phyloP scores from a whole-genome alignment of 1,284 basidiomycete genomes.

The Cutaneotrichosporon sp. region DNA sequence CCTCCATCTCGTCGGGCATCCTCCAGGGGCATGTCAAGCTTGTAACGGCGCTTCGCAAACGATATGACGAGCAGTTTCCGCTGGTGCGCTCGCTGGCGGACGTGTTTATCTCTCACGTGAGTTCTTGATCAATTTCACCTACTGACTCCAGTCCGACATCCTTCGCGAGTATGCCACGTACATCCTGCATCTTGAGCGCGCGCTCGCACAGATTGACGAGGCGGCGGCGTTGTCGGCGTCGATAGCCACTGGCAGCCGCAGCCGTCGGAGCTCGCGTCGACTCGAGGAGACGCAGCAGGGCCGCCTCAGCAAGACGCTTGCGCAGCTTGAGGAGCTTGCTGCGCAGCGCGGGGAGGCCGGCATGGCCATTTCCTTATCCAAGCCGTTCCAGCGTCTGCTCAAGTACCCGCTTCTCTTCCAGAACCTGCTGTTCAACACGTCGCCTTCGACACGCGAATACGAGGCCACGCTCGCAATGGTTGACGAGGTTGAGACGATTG shows the following conservation, averaged over 20 bases:
- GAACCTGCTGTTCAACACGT: conserved; percentile 91
- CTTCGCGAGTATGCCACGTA: conserved; percentile 88
- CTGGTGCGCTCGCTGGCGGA: conserved; percentile 86
- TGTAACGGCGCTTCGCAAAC: conserved; percentile 73
- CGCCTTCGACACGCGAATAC: conserved; percentile 94
- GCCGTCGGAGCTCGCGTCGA: conserved; percentile 21
- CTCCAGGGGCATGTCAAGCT: conserved; percentile 81
- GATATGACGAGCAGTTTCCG: conserved; percentile 90
- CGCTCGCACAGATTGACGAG: conserved; percentile 79
- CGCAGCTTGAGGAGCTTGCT: conserved; percentile 73
- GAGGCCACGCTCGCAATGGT: conserved; percentile 95
- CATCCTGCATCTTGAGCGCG: conserved; percentile 84
- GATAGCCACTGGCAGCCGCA: conserved; percentile 65
- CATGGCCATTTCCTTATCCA: conserved; percentile 87
- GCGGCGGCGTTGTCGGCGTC: conserved; percentile 56
- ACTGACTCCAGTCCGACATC: conserved; percentile 70
- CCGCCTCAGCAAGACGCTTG: conserved; percentile 28
- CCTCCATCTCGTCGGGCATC: conserved; percentile 78
- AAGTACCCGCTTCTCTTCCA: conserved; percentile 98
- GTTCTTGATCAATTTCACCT: conserved; percentile 41
- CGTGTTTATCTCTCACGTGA: conserved; percentile 86
- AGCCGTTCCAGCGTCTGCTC: conserved; percentile 93
- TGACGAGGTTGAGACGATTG: conserved; percentile 91
- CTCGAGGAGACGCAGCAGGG: conserved; percentile 25
- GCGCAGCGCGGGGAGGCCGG: conserved; percentile 86